Base-by-base conservation (phyloP, 257 asterid species). In the Prunella vulgaris region DNA sequence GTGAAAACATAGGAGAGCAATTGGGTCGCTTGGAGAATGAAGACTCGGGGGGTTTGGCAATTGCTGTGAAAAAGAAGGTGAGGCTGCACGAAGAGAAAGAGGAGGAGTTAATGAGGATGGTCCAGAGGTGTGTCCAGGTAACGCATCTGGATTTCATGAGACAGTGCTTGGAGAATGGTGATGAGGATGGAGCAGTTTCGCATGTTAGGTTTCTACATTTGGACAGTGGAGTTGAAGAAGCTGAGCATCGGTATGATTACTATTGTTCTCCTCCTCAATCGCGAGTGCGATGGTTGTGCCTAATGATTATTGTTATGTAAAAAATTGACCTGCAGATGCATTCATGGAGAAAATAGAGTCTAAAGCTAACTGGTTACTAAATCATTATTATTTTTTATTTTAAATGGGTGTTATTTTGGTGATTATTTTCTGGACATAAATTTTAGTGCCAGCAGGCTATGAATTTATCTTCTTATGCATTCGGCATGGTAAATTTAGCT, bases 201-300 rank as follows among this genome's bases (percentile, higher is more conserved):
- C 97, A 86, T 77, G 79, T 90, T 67, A 84, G 84, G 75, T 92
- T 86, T 88, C 96, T 92, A 70, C 86, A 85, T 79, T 74, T 86
- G 83, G 84, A 81, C 78, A 74, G 71, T 74, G 91, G 90, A 48
- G 79, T 86, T 42, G 96, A 87, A 69, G 96, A 88, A 80, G 75
- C 78, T 3, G 88, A 93, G 70, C 86, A 87, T 80, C 88, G 99
- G 99, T 93, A 90, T 65, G 85, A 54, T 66, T 49, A 60, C 60
- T 48, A 65, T 18, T 64, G 64, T 25, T 65, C 25, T 51, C 18
- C 37, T 48, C 69, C 42, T 64, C 57, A 64, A 58, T 54, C 69
- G 60, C 15, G 54, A 61, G 60, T 15, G n/a, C 35, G 38, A 25
- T 66, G 65, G 6, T 72, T 65, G 70, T 25, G 65, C 73, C 61